phyloP scores from a whole-genome alignment of 495 filamentous ascomycete species.

The Penicillium lividum region DNA sequence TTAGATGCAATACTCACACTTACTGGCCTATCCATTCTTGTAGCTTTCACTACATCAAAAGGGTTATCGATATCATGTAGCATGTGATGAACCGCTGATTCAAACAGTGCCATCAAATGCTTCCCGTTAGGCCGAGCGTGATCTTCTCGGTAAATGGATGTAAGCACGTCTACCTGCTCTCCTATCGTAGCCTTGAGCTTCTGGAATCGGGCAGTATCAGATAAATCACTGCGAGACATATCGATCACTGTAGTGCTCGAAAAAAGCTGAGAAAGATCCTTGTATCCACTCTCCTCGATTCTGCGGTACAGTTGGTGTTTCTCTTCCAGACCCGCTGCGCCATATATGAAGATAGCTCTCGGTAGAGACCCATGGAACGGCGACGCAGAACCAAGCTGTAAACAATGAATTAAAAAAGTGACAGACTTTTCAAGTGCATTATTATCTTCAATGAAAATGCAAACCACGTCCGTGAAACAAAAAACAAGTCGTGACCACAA shows the following conservation, averaged over 20 bases:
- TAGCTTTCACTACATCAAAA: constrained; percentile 23
- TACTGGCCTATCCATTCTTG: constrained; percentile 14
- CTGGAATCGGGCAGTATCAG: background rate
- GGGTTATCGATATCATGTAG: background rate
- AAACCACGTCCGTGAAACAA: constrained; percentile 27
- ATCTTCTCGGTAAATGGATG: background rate
- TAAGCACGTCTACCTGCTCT: background rate
- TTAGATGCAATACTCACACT: background rate
- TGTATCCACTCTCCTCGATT: background rate
- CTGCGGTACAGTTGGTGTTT: background rate
- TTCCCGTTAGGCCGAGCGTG: constrained; percentile 8
- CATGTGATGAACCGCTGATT: constrained; percentile 13
- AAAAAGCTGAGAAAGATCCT: background rate
- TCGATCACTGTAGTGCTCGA: background rate
- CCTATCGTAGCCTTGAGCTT: background rate
- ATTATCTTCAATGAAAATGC: constrained; percentile 23
- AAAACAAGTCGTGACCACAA: constrained; percentile 25
- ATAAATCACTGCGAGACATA: background rate
- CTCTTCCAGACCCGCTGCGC: too few relatives aligned
- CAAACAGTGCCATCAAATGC: constrained; percentile 15
- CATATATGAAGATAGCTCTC: background rate
- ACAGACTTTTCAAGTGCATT: constrained; percentile 6
- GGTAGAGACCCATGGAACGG: background rate
- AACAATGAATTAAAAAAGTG: constrained; percentile 15
- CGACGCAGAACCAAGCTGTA: constrained; percentile 11